phyloP scores from a whole-genome alignment of 257 asterid species.

The Verbena officinalis region DNA sequence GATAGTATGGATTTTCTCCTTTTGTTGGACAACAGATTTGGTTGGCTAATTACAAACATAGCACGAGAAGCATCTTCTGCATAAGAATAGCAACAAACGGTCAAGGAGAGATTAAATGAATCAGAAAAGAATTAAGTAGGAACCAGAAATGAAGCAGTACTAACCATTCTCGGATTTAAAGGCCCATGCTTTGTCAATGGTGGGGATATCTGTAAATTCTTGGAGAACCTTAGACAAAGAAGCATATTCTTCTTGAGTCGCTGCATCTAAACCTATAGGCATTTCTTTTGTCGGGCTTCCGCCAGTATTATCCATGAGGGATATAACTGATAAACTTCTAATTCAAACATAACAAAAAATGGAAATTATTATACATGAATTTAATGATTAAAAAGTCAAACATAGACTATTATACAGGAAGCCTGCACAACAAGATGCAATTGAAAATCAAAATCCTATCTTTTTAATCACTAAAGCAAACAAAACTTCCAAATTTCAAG shows the following conservation, averaged over 20 bases:
- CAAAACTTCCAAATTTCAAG: conserved; percentile 15
- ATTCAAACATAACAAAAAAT: conserved; percentile 15
- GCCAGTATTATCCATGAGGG: conserved; percentile 52
- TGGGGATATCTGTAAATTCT: conserved; percentile 64
- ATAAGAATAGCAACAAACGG: conserved; percentile 19
- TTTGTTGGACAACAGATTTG: conserved; percentile 74
- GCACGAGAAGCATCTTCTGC: conserved; percentile 66
- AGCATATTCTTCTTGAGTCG: conserved; percentile 58
- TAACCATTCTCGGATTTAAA: conserved; percentile 61
- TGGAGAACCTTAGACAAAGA: conserved; percentile 63
- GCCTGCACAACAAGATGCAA: neutral
- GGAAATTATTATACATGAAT: conserved; percentile 9
- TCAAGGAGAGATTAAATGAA: neutral
- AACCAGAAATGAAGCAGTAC: conserved; percentile 26
- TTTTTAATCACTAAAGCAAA: conserved; percentile 12
- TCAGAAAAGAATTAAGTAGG: neutral
- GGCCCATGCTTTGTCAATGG: conserved; percentile 94
- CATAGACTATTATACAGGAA: conserved; percentile 2
- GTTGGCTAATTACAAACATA: conserved; percentile 77
- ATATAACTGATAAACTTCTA: conserved; percentile 37
- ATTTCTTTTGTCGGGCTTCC: conserved; percentile 37
- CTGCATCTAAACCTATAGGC: conserved; percentile 45
- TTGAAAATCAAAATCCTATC: neutral
- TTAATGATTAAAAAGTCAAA: neutral
- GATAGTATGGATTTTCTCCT: conserved; percentile 70